phyloP scores from a whole-genome alignment of 2,329 filamentous ascomycete genomes.

The Exophiala xenobiotica region DNA sequence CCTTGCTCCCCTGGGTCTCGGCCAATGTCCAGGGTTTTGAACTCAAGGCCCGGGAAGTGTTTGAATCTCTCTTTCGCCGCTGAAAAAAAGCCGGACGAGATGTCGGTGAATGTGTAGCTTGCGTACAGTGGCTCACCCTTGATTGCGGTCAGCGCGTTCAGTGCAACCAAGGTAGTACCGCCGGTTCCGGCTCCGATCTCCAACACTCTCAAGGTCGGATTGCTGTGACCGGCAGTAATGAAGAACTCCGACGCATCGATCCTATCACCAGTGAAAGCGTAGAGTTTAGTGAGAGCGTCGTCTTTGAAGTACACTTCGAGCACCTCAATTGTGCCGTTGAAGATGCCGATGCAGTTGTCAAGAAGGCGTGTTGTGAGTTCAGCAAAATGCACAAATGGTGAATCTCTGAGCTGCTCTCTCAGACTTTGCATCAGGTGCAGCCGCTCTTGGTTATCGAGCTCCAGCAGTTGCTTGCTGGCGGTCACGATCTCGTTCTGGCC shows the following conservation, averaged over 20 bases:
- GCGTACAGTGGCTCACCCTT: constrained; percentile 31
- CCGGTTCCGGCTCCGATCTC: constrained; percentile 24
- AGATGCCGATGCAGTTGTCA: no score
- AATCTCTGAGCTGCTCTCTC: no score
- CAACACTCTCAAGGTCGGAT: constrained; percentile 26
- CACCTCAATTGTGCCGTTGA: background rate
- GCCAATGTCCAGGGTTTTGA: constrained; percentile 35
- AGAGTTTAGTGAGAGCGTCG: background rate
- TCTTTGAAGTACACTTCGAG: background rate
- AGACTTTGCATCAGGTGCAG: background rate
- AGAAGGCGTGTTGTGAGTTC: no score
- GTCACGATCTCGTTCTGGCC: no score
- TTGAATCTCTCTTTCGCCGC: constrained; percentile 14
- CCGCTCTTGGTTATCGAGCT: background rate
- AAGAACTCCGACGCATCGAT: background rate
- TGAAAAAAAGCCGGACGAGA: constrained; percentile 28
- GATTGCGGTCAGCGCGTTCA: constrained; percentile 4
- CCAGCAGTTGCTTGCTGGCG: background rate
- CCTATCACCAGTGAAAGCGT: background rate
- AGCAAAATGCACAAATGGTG: no score
- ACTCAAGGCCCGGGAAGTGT: constrained; percentile 29
- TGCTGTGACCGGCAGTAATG: constrained; percentile 16
- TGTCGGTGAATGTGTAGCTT: constrained; percentile 29
- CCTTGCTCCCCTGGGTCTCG: constrained; percentile 34
- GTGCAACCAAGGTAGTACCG: background rate